Evolutionary conservation across 768 basidiomycete species (phyloP), one percentile per base, ranked within the genome.

Genomic region (Xanthoconium purpureum): DNA sequence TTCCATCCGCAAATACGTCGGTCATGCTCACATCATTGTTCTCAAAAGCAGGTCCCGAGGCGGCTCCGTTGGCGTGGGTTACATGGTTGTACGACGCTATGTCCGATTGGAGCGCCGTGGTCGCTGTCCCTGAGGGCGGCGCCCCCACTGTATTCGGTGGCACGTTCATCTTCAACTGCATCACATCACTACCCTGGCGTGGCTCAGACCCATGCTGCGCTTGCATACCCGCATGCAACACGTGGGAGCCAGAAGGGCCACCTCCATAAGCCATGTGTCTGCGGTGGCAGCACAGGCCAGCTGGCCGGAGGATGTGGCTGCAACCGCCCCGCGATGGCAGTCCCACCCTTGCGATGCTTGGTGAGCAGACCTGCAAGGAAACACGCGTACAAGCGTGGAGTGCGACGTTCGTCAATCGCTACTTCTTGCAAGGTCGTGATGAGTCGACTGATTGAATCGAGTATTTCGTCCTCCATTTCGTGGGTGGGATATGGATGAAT

Each of bases 331-430:
- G 77, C 75, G 15, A 84, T 77, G 1, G 50, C 53, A 17, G 80
- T 78, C 17, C 86, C 84, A 60, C 88, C 87, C 49, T 80, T 80
- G n/a, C 84, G 82, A 67, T 89, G 83, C 53, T 80, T 81, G 32
- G 83, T 81, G 18, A 92, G 74, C 29, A 91, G 74, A n/a, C 84
- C 78, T 0, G 85, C 83, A 8, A 92, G 78, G 77, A 92, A 92
- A 14, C 88, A 83, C 13, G 90, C 87, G 63, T 91, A 90, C 35
- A 91, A 75, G 60, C 84, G 86, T 2, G 89, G 90, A 0, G 88
- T 89, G 65, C 91, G 90, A 14, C 86, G 80, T 62, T 89, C 88
- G 63, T 92, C 90, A 48, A 91, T 88, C 15, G 89, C 87, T 47
- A 91, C 83, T 54, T 85, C 85, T 13, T 84, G 80, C 52, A 91